phyloP scores from a whole-genome alignment of 192 early-diverging fungal species.

The Entrophospora sp. region DNA sequence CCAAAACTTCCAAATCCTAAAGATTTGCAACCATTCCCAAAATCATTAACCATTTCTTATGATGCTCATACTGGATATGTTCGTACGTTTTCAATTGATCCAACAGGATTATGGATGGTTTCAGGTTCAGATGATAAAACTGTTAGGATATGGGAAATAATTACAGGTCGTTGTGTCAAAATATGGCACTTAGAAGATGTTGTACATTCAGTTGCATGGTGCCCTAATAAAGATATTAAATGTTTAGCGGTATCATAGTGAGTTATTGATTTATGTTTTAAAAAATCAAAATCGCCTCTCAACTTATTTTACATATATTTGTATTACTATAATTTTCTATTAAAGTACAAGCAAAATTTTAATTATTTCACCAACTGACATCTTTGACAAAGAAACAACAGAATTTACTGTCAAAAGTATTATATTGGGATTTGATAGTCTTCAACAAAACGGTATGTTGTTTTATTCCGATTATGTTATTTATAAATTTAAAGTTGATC shows the following conservation, averaged over 20 bases:
- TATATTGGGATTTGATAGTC: constrained; percentile 34
- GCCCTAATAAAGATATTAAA: constrained; percentile 68
- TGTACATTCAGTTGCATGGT: constrained; percentile 79
- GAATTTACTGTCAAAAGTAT: constrained; percentile 35
- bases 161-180: constrained; percentile 78
- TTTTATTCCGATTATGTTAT: constrained; percentile 9
- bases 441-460: constrained; percentile 8
- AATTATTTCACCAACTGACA: constrained; percentile 29
- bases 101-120: constrained; percentile 81
- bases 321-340: no score
- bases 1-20: constrained; percentile 93
- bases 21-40: constrained; percentile 93
- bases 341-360: constrained; percentile 36
- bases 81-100: constrained; percentile 79
- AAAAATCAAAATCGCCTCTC: no score
- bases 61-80: constrained; percentile 76
- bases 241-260: constrained; percentile 66
- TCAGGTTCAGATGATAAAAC: constrained; percentile 89
- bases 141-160: constrained; percentile 84
- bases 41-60: constrained; percentile 65
- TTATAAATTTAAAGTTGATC: constrained; percentile 24
- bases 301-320: no score
- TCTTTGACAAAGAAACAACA: constrained; percentile 36
- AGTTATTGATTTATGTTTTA: constrained; percentile 2
- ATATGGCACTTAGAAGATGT: constrained; percentile 63